Evolutionary conservation across 805 yeast genomes (phyloP), one percentile per base, ranked within the genome.

Genomic region (Metschnikowia reukaufii): DNA sequence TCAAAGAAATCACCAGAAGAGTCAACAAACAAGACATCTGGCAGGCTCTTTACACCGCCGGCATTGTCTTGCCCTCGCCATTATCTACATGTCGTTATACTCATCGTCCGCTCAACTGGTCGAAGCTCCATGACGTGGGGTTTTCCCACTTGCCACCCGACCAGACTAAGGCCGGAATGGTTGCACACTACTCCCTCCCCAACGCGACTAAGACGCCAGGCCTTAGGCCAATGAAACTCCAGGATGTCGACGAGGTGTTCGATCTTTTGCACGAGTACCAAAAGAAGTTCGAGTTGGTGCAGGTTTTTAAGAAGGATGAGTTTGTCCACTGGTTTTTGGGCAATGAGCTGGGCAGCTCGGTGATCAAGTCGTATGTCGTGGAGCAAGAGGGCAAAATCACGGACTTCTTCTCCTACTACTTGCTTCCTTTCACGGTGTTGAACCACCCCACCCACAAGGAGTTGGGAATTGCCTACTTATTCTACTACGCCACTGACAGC

Each of bases 41-140:
- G 96, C 97, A 91, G 66, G 99, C 98, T 0, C 76, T 94, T 50
- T 89, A 88, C 67, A 92, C 99, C 8, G 96, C 92, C 0, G 99
- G 98, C 9, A 82, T 84, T 2, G 84, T 89, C 2, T 74, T 94
- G 47, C 99, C 99, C 18, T 83, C 91, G n/a, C 99, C 99, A 0
- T 80, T 92, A 4, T 73, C 96, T 10, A 82, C 88, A 2, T 84
- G 95, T 63, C 79, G 97, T 50, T 94, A 94, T 65, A 86, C 87
- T 35, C 99, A 94, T 68, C 86, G 99, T 58, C 95, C 97, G 1
- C 71, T 94, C 54, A 86, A 94, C 63, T 94, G 99, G 98, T 70
- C 81, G 12, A 92, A 88, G 61, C 76, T 94, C 19, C 74, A 86
- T 60, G 96, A 89, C 44, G 96, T 90, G 46, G 97, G 96, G 0